These are phyloP conservation scores for Auxenochlorella pyrenoidosa DNA, from an alignment of 139 green algal genomes.

Conservation along the genomic window DNA sequence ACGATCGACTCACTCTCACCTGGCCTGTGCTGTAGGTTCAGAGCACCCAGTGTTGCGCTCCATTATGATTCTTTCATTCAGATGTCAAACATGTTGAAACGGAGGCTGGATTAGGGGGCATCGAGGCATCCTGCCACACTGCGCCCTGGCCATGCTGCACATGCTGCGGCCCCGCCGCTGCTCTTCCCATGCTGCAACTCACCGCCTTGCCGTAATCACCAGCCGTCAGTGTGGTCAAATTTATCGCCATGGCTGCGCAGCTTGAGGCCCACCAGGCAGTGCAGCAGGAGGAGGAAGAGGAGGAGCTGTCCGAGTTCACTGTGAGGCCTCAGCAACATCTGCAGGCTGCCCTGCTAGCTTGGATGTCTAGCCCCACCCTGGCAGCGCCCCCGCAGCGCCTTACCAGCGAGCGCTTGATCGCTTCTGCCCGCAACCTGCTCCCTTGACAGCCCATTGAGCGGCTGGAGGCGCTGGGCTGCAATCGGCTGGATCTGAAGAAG, in stretches of 20 bases:
- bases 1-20: constrained; percentile 29
- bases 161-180: too few species aligned
- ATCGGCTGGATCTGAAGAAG: constrained; percentile 91
- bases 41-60: too few species aligned
- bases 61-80: too few species aligned
- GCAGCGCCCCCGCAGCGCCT: background rate
- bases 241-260: constrained; percentile 14
- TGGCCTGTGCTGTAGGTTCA: background rate
- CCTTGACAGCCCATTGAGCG: constrained; percentile 63
- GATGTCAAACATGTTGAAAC: too few species aligned
- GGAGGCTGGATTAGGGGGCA: too few species aligned
- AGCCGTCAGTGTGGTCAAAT: too few species aligned
- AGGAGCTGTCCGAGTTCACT: constrained; percentile 16
- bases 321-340: background rate
- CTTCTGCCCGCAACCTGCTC: background rate
- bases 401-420: background rate
- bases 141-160: too few species aligned
- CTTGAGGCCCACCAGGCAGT: constrained; percentile 10
- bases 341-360: too few species aligned
- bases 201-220: too few species aligned
- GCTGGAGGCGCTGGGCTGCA: constrained; percentile 75
- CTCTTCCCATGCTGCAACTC: too few species aligned
- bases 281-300: background rate
- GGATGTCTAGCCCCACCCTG: background rate
- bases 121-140: too few species aligned